Percentiles rank a stretch among this genome's conserved stretches.
These are phyloP conservation scores for Purshia tridentata DNA, from an alignment of 306 rosid genomes.

Conservation along the genomic window DNA sequence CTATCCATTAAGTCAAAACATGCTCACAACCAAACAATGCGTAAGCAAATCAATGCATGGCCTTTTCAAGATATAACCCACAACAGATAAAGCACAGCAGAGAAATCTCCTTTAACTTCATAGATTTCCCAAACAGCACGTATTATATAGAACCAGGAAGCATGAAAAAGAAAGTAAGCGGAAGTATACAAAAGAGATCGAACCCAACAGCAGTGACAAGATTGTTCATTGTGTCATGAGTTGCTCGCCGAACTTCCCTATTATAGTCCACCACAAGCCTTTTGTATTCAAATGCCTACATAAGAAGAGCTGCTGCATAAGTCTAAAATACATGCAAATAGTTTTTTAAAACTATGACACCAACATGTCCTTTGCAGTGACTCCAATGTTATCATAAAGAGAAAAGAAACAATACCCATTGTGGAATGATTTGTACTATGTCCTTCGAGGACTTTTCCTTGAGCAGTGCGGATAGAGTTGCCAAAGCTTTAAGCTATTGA, in stretches of 20 bases:
- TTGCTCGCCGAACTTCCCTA: constrained; percentile 88
- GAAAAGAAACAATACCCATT: constrained; percentile 63
- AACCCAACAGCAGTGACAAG: constrained; percentile 74
- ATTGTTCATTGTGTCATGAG: constrained; percentile 83
- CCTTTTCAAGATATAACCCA: background rate
- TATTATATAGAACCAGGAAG: constrained; percentile 1
- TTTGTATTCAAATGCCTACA: constrained; percentile 87
- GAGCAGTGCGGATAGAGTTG: constrained; percentile 62
- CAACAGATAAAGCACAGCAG: background rate
- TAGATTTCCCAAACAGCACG: constrained; percentile 21
- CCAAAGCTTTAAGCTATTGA: constrained; percentile 86
- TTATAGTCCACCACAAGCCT: constrained; percentile 90
- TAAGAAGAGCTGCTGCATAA: constrained; percentile 23
- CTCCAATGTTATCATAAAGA: constrained; percentile 5
- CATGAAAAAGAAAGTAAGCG: constrained; percentile 14
- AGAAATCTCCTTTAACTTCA: constrained; percentile 1
- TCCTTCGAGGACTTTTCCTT: constrained; percentile 74
- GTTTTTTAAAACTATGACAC: background rate
- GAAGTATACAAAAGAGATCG: constrained; percentile 35
- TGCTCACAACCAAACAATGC: constrained; percentile 22
- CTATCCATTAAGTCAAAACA: constrained; percentile 13
- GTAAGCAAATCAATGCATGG: constrained; percentile 17
- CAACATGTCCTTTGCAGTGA: background rate
- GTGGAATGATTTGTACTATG: constrained; percentile 65
- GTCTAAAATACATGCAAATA: constrained; percentile 20